Evolutionary conservation across 208 protist genomes (phyloP).

Genomic region (Leishmania tarentolae): DNA sequence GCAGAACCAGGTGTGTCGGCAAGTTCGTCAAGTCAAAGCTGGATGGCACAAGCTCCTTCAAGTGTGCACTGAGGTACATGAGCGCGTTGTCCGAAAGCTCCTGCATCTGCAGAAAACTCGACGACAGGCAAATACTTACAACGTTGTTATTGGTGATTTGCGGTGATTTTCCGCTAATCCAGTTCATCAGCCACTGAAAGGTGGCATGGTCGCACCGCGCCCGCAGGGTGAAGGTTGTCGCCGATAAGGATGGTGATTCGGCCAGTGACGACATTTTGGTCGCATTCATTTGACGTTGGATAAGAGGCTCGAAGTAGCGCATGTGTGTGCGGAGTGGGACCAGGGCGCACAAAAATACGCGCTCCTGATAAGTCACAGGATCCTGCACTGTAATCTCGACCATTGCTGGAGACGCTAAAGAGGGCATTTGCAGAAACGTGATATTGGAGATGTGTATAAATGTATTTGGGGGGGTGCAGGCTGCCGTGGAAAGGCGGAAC

Average conservation of each 20-base stretch:
- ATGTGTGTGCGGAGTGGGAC: conserved; percentile 51
- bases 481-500: background rate
- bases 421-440: conserved; percentile 4
- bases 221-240: conserved; percentile 41
- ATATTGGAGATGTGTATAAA: background rate
- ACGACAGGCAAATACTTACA: conserved; percentile 69
- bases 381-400: conserved; percentile 75
- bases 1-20: conserved; percentile 50
- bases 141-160: conserved; percentile 52
- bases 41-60: conserved; percentile 59
- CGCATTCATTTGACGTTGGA: conserved; percentile 44
- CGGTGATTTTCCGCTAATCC: conserved; percentile 44
- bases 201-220: conserved; percentile 72
- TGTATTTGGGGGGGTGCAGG: background rate
- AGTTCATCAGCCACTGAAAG: conserved; percentile 77
- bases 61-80: conserved; percentile 53
- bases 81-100: conserved; percentile 59
- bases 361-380: conserved; percentile 33
- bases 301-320: conserved; percentile 68
- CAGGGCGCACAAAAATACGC: conserved; percentile 53
- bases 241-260: background rate
- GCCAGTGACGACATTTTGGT: conserved; percentile 2
- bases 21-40: conserved; percentile 66
- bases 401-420: background rate
- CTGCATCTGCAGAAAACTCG: conserved; percentile 72